phyloP scores from a whole-genome alignment of 1,284 basidiomycete species.

The Puccinia horiana region DNA sequence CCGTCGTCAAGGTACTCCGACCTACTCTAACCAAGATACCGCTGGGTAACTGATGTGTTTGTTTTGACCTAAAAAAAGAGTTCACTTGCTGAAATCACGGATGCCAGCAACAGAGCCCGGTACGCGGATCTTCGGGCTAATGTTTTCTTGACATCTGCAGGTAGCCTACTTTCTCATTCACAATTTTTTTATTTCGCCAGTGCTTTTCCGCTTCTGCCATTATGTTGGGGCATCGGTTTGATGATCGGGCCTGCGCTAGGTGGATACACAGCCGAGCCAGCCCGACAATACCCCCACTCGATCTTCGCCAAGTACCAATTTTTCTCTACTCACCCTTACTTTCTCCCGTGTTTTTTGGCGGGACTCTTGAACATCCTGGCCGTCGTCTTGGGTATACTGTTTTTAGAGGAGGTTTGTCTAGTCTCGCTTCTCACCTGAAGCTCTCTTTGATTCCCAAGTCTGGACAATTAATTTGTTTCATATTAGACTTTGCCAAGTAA shows the following conservation, averaged over 20 bases:
- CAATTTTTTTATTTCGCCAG: background rate
- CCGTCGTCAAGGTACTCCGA: conserved; percentile 30
- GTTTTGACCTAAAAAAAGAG: conserved; percentile 16
- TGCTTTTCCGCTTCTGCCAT: conserved; percentile 25
- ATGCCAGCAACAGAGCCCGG: conserved; percentile 40
- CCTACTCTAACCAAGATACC: background rate
- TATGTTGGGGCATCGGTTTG: conserved; percentile 36
- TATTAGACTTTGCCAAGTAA: conserved; percentile 22
- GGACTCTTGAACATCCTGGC: conserved; percentile 37
- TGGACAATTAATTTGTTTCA: background rate
- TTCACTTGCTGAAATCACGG: conserved; percentile 36
- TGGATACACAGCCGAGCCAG: conserved; percentile 35
- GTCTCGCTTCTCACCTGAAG: background rate
- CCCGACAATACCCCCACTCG: conserved; percentile 29
- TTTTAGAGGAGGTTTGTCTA: conserved; percentile 32
- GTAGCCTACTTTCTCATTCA: background rate
- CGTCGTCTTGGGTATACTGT: conserved; percentile 34
- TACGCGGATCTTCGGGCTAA: background rate
- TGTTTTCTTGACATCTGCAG: background rate
- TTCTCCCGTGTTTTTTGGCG: conserved; percentile 35
- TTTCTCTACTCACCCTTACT: conserved; percentile 44
- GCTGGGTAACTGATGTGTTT: background rate
- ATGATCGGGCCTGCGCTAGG: conserved; percentile 34
- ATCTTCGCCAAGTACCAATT: conserved; percentile 27
- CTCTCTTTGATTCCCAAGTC: background rate